Evolutionary conservation across 2,329 filamentous ascomycete species (phyloP).

Genomic region (Furcasterigmium furcatum): DNA sequence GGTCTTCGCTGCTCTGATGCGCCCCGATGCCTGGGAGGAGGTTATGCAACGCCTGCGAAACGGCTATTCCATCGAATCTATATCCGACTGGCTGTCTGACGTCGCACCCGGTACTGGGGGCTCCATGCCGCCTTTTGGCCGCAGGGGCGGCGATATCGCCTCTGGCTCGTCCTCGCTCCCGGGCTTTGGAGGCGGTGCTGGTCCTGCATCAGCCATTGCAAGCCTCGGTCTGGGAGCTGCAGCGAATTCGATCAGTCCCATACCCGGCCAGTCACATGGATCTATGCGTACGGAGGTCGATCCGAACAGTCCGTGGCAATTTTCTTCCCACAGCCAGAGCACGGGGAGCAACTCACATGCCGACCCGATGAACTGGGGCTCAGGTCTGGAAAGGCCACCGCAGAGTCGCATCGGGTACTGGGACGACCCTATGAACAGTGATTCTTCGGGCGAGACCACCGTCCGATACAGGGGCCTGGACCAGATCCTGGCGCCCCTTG

Average conservation of each 20-base stretch:
- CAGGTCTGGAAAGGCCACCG: constrained; percentile 32
- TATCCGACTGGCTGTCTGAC: constrained; percentile 51
- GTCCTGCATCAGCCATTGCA: background rate
- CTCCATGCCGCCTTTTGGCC: constrained; percentile 22
- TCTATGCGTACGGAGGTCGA: constrained; percentile 34
- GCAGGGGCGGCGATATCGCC: constrained; percentile 17
- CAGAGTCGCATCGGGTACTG: constrained; percentile 47
- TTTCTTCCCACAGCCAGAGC: constrained; percentile 42
- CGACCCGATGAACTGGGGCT: constrained; percentile 42
- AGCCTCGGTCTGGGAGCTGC: background rate
- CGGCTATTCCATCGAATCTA: constrained; percentile 51
- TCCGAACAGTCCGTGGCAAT: constrained; percentile 45
- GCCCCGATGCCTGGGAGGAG: constrained; percentile 49
- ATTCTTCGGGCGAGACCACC: constrained; percentile 24
- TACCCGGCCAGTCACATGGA: constrained; percentile 22
- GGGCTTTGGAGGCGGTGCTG: background rate
- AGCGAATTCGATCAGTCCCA: constrained; percentile 22
- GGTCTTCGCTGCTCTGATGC: constrained; percentile 51
- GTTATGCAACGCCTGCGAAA: constrained; percentile 49
- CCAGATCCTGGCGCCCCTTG: constrained; percentile 44
- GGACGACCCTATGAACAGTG: constrained; percentile 39
- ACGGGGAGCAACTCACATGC: constrained; percentile 43
- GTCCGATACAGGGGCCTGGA: constrained; percentile 38
- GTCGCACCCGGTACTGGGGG: constrained; percentile 25
- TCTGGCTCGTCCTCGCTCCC: constrained; percentile 1